These are phyloP conservation scores for Rhodotorula diobovata DNA, from an alignment of 768 basidiomycete species.

Conservation along the genomic window DNA sequence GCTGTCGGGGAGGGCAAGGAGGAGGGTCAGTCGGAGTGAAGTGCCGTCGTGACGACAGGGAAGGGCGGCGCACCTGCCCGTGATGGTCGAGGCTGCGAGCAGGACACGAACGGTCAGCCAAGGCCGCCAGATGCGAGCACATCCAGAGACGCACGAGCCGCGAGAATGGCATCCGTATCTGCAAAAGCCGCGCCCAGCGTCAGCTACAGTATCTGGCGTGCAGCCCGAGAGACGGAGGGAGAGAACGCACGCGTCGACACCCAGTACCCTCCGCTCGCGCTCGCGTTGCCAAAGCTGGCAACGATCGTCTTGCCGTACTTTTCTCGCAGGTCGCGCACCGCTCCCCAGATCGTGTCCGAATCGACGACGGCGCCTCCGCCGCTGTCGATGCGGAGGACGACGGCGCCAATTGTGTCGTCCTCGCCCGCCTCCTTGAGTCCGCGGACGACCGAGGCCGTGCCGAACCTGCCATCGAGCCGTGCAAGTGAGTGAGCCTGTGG, in stretches of 20 bases:
- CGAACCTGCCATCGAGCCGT: slow-evolving; percentile 11
- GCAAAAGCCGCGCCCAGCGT: accelerated
- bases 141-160: slow-evolving; percentile 30
- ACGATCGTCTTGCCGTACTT: slow-evolving; percentile 42
- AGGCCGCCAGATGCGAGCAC: background rate
- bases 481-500: background rate
- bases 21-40: background rate
- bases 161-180: slow-evolving; percentile 42
- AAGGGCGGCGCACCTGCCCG: slow-evolving; percentile 35
- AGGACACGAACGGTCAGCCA: background rate
- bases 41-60: background rate
- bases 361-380: slow-evolving; percentile 44
- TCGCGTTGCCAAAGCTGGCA: slow-evolving; percentile 41
- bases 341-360: slow-evolving; percentile 42
- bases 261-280: slow-evolving; percentile 43
- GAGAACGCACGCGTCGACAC: slow-evolving; percentile 21
- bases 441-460: slow-evolving; percentile 36
- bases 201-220: background rate
- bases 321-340: slow-evolving; percentile 40
- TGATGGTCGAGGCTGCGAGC: slow-evolving; percentile 38
- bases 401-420: slow-evolving; percentile 41
- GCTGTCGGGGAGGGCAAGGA: background rate
- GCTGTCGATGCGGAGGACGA: slow-evolving; percentile 43
- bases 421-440: slow-evolving; percentile 43
- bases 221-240: background rate